These are phyloP conservation scores for Monosiga brevicollis DNA, from an alignment of 78 protist genomes.

Conservation along the genomic window DNA sequence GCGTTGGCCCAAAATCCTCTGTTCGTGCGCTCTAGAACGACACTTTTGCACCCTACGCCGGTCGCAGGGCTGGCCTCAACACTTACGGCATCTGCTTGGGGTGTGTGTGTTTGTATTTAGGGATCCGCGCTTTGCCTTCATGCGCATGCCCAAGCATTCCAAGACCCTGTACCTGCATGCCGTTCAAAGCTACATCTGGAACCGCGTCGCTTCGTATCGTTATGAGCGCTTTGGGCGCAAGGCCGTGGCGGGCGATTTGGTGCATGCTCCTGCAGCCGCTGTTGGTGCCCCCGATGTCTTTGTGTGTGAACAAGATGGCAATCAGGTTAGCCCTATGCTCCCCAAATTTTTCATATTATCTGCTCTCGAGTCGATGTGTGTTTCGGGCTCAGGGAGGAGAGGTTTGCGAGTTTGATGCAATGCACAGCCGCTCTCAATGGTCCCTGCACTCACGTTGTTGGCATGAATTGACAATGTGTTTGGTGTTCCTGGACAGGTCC, in stretches of 20 bases:
- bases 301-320: not conserved
- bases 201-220: conserved; percentile 20
- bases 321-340: not conserved
- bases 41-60: not conserved
- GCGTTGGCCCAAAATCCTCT: not conserved
- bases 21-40: no score
- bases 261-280: not conserved
- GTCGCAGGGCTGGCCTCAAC: not conserved
- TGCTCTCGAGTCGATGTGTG: no score
- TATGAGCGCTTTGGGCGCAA: not conserved
- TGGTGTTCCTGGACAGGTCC: not conserved
- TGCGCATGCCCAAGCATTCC: not conserved
- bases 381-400: no score
- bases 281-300: not conserved
- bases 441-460: not conserved
- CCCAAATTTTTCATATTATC: not conserved
- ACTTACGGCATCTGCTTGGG: not conserved
- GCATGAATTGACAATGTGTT: not conserved
- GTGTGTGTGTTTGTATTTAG: not conserved
- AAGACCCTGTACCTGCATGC: conserved; percentile 27
- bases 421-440: not conserved
- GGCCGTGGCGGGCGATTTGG: conserved; percentile 15
- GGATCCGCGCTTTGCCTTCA: not conserved
- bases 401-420: not conserved
- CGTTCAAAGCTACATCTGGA: conserved; percentile 27